Evolutionary conservation across 192 early-diverging fungal genomes (phyloP).

Genomic region (Backusella morwellensis): DNA sequence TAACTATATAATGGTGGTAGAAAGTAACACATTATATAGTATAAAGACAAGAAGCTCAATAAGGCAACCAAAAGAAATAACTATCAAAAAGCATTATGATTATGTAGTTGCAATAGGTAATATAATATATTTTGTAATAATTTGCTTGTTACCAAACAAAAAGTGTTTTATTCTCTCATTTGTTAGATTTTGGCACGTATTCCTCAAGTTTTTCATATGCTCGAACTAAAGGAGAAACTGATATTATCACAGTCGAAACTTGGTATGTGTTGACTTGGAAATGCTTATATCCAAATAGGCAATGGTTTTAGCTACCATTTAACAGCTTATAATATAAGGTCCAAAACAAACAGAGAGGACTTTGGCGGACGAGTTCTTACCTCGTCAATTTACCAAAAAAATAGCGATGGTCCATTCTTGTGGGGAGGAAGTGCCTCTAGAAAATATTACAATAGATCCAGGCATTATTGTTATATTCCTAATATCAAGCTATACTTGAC

Average conservation of each 20-base stretch:
- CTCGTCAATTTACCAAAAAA: not conserved
- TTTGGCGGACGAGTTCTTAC: conserved; percentile 5
- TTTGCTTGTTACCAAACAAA: not conserved
- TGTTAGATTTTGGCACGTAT: conserved; percentile 1
- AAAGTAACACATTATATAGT: not conserved
- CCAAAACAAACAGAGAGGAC: not conserved
- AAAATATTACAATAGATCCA: not conserved
- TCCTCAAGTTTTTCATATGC: not conserved
- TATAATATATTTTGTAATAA: not conserved
- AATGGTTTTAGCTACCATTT: not conserved
- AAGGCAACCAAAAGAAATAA: not conserved
- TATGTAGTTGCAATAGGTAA: not conserved
- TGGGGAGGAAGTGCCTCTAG: not conserved
- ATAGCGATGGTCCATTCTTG: not conserved
- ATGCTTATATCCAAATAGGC: not conserved
- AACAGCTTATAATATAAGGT: not conserved
- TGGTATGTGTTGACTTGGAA: not conserved
- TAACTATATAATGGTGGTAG: not conserved
- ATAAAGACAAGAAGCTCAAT: not conserved
- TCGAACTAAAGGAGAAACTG: not conserved
- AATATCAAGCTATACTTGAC: conserved; percentile 1
- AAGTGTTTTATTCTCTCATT: not conserved
- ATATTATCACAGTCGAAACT: not conserved
- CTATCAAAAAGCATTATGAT: not conserved
- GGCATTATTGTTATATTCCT: not conserved